Evolutionary conservation across 768 basidiomycete species (phyloP), one percentile per base, ranked within the genome.

Genomic region (Lactarius psammicola): DNA sequence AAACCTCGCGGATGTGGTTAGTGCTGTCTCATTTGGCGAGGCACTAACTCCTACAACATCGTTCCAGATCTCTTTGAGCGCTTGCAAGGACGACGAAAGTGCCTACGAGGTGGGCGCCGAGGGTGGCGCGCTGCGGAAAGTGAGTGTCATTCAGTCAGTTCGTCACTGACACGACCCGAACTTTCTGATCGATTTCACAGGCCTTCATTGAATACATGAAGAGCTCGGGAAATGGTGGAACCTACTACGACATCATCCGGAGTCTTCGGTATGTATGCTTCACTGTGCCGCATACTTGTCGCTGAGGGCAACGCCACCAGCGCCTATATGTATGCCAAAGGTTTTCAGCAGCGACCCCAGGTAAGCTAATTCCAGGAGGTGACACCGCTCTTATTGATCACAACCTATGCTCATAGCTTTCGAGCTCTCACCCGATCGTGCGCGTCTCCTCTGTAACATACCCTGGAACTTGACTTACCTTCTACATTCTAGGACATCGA

Each of bases 11-110:
- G 33, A 60, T 5, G 51, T 55, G 23, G 64, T 55, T 23, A 55
- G 64, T 55, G 18, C 20, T 18, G 4, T 64, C 51, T 31, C 42
- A 15, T 40, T 3, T 2, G 28, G 13, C 23, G 36, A 28, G 31
- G 3, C 20, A 4, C 20, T 53, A 8, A 26, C 28, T 26, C 30
- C 6, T 54, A 9, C 11, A 28, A 26, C 23, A 4, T 30, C 2
- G 4, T 6, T 55, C 3, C 54, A 65, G 64, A 42, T 65, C 0
- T 64, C 57, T 34, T 31, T 64, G 31, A 59, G 63, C 3, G 59
- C 51, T 4, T 26, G 51, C 33, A 44, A 34, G 23, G 31, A 60
- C 9, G 7, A 20, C 3, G 38, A n/a, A 31, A 4, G 10, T 1
- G 58, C 58, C 10, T 2, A 20, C 8, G 58, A 60, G 40, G 51